These are phyloP conservation scores for Acanthamoeba castellanii DNA, from an alignment of 208 protist genomes.

Conservation along the genomic window DNA sequence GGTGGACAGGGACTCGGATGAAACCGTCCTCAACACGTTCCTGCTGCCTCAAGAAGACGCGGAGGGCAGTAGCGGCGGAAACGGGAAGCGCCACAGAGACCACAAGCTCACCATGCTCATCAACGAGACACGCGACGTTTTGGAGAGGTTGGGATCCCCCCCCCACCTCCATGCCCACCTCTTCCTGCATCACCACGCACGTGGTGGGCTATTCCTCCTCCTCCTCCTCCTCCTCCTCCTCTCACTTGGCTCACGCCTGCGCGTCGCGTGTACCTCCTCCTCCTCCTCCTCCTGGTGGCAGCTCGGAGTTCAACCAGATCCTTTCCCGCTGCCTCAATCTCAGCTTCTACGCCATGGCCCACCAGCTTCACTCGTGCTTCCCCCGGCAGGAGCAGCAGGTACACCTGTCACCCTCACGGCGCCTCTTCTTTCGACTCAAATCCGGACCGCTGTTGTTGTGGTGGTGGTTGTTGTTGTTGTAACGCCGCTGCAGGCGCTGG, in stretches of 20 bases:
- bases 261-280: neutral
- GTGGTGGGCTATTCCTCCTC: no score
- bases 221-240: no score
- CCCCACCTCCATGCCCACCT: no score
- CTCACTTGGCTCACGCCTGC: neutral
- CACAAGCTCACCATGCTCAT: constrained; percentile 14
- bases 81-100: neutral
- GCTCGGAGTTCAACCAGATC: neutral
- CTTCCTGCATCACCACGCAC: no score
- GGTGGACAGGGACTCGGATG: neutral
- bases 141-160: constrained; percentile 23
- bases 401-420: no score
- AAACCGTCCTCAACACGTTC: neutral
- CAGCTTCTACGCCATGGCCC: neutral
- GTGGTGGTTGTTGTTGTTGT: neutral
- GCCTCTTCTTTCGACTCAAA: no score
- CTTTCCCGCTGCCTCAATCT: neutral
- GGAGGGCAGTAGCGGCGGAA: neutral
- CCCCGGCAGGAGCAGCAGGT: neutral
- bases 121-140: constrained; percentile 8
- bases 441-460: no score
- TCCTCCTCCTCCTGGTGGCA: neutral
- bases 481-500: neutral
- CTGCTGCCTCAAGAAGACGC: constrained; percentile 9
- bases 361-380: neutral